Base-by-base conservation (phyloP, 1,139 yeast species). In the Candida labiduridarum region DNA sequence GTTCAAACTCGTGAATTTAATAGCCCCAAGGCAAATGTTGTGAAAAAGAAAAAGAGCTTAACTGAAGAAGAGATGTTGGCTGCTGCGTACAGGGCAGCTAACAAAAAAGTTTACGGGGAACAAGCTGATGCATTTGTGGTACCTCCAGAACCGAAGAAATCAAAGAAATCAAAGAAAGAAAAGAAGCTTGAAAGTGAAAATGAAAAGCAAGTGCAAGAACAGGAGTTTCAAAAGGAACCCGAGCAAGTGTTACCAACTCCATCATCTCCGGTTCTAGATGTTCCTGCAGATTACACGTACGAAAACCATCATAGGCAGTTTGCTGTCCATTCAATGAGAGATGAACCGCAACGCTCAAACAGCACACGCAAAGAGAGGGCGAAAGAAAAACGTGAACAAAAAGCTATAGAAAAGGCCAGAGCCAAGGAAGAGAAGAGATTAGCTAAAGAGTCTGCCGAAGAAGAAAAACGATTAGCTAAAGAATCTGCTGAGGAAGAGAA, bases 41-140 rank as follows among this genome's bases (percentile, higher is more conserved):
- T 38, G n/a, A 38, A 38, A 6, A 38, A 38, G 41, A 38, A 38
- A 29, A 27, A 38, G 16, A 38, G 19, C 4, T 38, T 38, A 29
- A 29, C 52, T 3, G 54, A 50, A 41, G 53, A 52, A 3, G 60
- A 57, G 36, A 41, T 57, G 31, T 75, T 74, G 53, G 66, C 67
- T 10, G 71, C 70, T 35, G 80, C 80, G 1, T 62, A 74, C 67
- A 63, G 66, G 50, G 79, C 71, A 1, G 80, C 80, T 1, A 65
- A 68, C 60, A 68, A 69, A 49, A 71, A 66, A 51, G 79, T 75
- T 1, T 74, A 73, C 52, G 79, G 79, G 1, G 63, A 63, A 45
- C 16, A 36, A 4, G 52, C 57, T 35, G 54, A 51, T 6, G 48
- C 25, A 22, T 22, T 52, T 14, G 42, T 41, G 11, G 45, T 36